Conservation (phyloP, 192 early-diverging fungal species). For the Endogone sp. region DNA sequence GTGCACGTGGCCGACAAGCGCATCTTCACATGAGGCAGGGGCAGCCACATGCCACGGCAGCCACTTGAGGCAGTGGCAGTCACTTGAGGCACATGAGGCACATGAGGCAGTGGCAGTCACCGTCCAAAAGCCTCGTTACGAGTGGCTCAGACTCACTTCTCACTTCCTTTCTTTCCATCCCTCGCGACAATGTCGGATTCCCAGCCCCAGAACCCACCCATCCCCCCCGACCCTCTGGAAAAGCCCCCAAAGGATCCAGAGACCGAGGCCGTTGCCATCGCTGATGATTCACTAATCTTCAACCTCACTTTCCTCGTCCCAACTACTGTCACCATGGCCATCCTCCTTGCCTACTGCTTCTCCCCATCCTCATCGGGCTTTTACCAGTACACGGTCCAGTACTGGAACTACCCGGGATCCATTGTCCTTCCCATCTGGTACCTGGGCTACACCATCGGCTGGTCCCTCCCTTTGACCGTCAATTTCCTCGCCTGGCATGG, state of each 20-base stretch:
- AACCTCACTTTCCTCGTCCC: constrained; percentile 11
- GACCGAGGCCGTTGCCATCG: neutral
- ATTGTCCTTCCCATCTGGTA: constrained; percentile 4
- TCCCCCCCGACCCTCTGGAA: neutral
- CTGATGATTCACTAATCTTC: constrained; percentile 9
- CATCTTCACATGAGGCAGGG: too few relatives aligned
- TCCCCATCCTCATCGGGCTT: constrained; percentile 1
- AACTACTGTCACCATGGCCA: constrained; percentile 1
- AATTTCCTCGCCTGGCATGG: constrained; percentile 15
- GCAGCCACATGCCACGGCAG: too few relatives aligned
- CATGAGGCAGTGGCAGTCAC: too few relatives aligned
- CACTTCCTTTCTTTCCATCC: too few relatives aligned
- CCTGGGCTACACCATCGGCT: constrained; percentile 8
- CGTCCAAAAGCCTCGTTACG: too few relatives aligned
- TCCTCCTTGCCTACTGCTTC: constrained; percentile 5
- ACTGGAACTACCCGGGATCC: constrained; percentile 10
- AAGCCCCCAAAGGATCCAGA: neutral
- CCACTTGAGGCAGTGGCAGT: too few relatives aligned
- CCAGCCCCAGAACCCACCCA: too few relatives aligned
- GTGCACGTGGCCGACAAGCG: too few relatives aligned
- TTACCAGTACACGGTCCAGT: neutral
- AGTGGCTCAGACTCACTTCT: too few relatives aligned
- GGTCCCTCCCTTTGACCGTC: constrained; percentile 9
- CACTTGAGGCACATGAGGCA: too few relatives aligned
- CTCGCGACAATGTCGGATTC: too few relatives aligned